Percentiles rank a stretch among this genome's conserved stretches.
Evolutionary conservation across 179 eudicot genomes (phyloP).

Genomic region (Nepenthes alata): DNA sequence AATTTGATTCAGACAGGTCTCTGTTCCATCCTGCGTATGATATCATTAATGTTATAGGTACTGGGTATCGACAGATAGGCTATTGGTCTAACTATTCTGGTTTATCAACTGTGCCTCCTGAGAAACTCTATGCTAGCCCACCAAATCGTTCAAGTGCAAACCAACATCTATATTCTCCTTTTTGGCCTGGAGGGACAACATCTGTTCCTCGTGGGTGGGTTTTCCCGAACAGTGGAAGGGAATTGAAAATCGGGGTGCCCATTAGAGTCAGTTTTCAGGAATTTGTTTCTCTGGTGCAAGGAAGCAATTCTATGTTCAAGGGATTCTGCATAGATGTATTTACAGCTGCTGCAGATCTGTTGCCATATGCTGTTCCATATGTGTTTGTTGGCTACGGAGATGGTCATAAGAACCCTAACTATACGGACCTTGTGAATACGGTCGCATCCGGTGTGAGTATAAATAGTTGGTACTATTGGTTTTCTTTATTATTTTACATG

Average conservation of each 20-base stretch:
- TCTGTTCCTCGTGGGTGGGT: conserved; percentile 86
- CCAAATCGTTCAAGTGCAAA: conserved; percentile 47
- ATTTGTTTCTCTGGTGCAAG: conserved; percentile 50
- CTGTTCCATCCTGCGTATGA: conserved; percentile 62
- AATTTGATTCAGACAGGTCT: conserved; percentile 46
- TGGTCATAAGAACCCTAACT: conserved; percentile 70
- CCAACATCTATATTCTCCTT: conserved; percentile 42
- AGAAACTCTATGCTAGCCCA: conserved; percentile 41
- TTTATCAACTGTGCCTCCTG: conserved; percentile 56
- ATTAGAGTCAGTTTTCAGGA: conserved; percentile 53
- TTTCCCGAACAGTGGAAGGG: conserved; percentile 69
- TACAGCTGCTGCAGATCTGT: conserved; percentile 56
- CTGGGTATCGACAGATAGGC: conserved; percentile 57
- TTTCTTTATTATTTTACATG: not conserved
- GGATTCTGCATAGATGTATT: conserved; percentile 93
- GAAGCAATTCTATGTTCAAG: conserved; percentile 41
- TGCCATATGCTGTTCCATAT: conserved; percentile 80
- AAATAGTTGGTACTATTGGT: not conserved
- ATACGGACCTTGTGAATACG: conserved; percentile 52
- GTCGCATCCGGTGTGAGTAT: conserved; percentile 61
- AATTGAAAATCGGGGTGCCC: conserved; percentile 66
- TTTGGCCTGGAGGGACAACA: conserved; percentile 81
- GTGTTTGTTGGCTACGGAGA: conserved; percentile 67
- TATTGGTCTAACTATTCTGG: conserved; percentile 88
- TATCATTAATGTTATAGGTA: conserved; percentile 70